Conservation (phyloP, 1,284 basidiomycete genomes). For the Quambalaria eucalypti region DNA sequence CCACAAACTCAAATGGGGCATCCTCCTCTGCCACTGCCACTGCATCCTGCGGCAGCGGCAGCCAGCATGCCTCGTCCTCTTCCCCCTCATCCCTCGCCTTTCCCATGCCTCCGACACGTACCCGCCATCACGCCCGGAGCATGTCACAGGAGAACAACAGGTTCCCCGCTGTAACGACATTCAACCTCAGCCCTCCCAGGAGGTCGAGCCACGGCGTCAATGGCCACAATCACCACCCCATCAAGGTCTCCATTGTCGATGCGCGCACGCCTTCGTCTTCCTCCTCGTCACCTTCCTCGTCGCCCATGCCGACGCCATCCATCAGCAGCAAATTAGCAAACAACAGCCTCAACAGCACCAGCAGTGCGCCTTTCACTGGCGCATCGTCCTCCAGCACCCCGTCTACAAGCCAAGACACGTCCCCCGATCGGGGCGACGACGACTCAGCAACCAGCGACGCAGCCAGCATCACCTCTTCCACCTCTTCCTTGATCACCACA, state of each 20-base stretch:
- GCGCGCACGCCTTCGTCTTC: not conserved
- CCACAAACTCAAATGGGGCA: no score
- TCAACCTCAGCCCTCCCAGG: slow-evolving; percentile 2
- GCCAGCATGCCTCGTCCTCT: not conserved
- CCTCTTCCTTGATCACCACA: no score
- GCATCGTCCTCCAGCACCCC: not conserved
- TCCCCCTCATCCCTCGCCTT: not conserved
- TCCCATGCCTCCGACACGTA: not conserved
- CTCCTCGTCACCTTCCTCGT: slow-evolving; percentile 1
- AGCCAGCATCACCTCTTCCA: not conserved
- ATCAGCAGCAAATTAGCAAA: not conserved
- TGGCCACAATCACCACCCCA: not conserved
- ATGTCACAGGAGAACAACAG: slow-evolving; percentile 1
- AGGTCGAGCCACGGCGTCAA: slow-evolving; percentile 1
- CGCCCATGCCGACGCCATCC: not conserved
- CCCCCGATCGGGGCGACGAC: not conserved
- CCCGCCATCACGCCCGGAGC: slow-evolving; percentile 9
- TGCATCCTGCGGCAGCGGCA: not conserved
- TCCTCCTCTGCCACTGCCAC: not conserved
- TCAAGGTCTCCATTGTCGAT: not conserved
- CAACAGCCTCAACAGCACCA: not conserved
- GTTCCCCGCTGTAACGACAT: slow-evolving; percentile 1
- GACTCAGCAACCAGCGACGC: not conserved
- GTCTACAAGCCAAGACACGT: not conserved
- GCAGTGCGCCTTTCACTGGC: not conserved